Percentiles rank a stretch among this genome's conserved stretches.
Conservation (phyloP, 768 basidiomycete genomes). For the Cytidiella melzeri region DNA sequence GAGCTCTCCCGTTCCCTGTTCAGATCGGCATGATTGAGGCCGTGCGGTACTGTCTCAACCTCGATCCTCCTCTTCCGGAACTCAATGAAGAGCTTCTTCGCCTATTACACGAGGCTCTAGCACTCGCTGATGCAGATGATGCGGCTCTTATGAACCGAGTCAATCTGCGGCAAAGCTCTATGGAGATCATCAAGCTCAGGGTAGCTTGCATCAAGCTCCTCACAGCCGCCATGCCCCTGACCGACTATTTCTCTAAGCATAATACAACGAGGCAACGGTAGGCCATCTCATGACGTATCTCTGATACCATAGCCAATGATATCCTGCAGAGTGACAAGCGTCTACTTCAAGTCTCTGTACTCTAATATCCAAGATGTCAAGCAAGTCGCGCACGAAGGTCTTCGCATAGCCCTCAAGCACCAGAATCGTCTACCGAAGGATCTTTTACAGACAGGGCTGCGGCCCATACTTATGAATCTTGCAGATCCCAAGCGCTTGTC, state of each 20-base stretch:
- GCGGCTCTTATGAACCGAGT: conserved; percentile 67
- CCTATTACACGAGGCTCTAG: conserved; percentile 88
- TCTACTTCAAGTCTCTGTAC: conserved; percentile 98
- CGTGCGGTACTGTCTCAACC: conserved; percentile 85
- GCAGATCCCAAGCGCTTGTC: conserved; percentile 94
- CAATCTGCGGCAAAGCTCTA: conserved; percentile 67
- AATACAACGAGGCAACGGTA: conserved; percentile 82
- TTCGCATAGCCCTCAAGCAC: conserved; percentile 81
- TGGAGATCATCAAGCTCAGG: conserved; percentile 84
- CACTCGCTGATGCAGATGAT: conserved; percentile 94
- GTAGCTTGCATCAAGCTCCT: conserved; percentile 91
- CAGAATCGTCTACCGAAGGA: conserved; percentile 94
- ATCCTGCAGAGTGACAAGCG: conserved; percentile 70
- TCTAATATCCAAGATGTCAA: conserved; percentile 88
- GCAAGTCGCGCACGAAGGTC: conserved; percentile 90
- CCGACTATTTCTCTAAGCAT: conserved; percentile 88
- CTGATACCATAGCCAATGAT: background rate
- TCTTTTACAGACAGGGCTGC: conserved; percentile 87
- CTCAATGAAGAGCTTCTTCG: conserved; percentile 89
- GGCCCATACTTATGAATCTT: conserved; percentile 96
- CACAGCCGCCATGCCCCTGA: conserved; percentile 90
- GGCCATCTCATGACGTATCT: conserved; percentile 10
- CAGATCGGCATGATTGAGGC: conserved; percentile 99
- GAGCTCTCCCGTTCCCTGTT: conserved; percentile 89
- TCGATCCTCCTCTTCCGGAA: conserved; percentile 86